Evolutionary conservation across 2,329 filamentous ascomycete genomes (phyloP), one percentile per base, ranked within the genome.

Genomic region (Penicillium sp.): DNA sequence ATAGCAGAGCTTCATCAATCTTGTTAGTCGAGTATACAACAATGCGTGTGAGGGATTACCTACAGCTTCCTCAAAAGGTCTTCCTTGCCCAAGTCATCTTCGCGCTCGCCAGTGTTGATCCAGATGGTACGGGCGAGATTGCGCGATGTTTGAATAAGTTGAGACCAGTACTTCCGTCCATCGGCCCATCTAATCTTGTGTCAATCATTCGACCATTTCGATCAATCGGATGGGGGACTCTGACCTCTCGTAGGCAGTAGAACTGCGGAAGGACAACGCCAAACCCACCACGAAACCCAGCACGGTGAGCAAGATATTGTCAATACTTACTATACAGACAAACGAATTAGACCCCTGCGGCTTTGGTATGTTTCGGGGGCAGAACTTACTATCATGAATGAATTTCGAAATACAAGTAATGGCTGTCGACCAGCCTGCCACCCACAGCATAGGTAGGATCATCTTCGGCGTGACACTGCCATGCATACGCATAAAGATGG

Each of bases 261-360:
- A 86, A 56, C 82, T 89, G 52, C 89, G 84, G 75, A 92, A 91
- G 1, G 87, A 90, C 27, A 92, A 79, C n/a, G 86, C 82, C 52
- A 92, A 75, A 82, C 86, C 86, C 68, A 92, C 88, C 53, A 92
- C 86, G 75, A 92, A 91, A 86, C 89, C 89, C 37, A 88, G 82
- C 46, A 92, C 84, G 1, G 88, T 91, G 46, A 92, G 78, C 17
- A 91, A 77, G 26, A 90, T 80, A n/a, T 79, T 84, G 66, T 81
- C 80, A 56, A 91, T 84, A 39, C 79, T 80, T 15, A 86, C 68
- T 69, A 27, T 13, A 42, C 36, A 51, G 45, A 36, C 44, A 55
- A 15, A 50, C 49, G 2, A 12, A 29, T 42, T 29, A 42, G 39
- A 29, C 39, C 29, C 29, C 29, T 29, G 39, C 26, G 39, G 26